Evolutionary conservation across 164 flowering plant genomes (phyloP), one percentile per base, ranked within the genome.

Genomic region (Vitis cinerea): DNA sequence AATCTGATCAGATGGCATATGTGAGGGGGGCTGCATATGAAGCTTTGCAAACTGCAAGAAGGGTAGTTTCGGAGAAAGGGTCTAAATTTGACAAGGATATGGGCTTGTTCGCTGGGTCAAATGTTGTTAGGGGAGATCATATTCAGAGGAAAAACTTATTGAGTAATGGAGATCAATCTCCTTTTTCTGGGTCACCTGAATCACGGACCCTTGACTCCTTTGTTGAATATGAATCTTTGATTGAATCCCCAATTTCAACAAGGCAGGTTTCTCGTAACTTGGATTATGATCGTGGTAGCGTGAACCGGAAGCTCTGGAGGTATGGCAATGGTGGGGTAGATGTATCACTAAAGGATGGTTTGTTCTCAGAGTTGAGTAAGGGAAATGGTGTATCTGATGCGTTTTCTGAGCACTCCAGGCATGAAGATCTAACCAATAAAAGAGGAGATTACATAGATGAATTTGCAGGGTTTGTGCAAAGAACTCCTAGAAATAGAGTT

Each of bases 21-120:
- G 91, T 93, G 29, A 85, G 75, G 58, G 94, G 97, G n/a, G 97
- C 99, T 68, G 95, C 98, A 60, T 87, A 74, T 80, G 98, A 96
- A 82, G 91, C 97, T 37, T 66, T 87, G 70, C 91, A 87, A 60
- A 90, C 93, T 71, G 98, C 98, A 19, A 86, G 77, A 75, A 77
- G 74, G 71, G 75, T 94, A 30, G 71, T 72, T 57, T 63, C 77
- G 19, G 91, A 81, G 47, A 80, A 83, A 72, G 82, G 79, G 11
- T 66, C 78, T 8, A 84, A 78, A 65, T 59, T 74, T 71, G 88
- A 85, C 58, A 78, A 69, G 64, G 77, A 83, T 50, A 50, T 72
- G 5, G 73, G 78, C 66, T 83, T 90, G 19, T 61, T 74, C 23
- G 78, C 83, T 7, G 90, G 92, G 27, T 90, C 91, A 49, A 90